Percentiles rank a stretch among this genome's conserved stretches.
phyloP scores from a whole-genome alignment of 2,329 filamentous ascomycete species.

The Beauveria varroae region DNA sequence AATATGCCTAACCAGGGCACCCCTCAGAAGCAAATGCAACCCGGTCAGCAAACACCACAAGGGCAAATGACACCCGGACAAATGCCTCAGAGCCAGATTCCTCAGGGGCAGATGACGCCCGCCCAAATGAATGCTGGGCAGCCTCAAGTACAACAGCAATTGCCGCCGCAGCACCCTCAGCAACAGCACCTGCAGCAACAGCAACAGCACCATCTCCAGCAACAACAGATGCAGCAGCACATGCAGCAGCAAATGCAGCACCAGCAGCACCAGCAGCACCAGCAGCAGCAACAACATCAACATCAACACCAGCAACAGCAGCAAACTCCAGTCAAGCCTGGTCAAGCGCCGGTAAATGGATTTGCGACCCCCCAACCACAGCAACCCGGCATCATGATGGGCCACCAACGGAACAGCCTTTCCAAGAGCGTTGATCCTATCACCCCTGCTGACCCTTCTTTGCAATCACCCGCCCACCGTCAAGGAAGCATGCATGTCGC shows the following conservation, averaged over 20 bases:
- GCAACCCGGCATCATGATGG: conserved; percentile 19
- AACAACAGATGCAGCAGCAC: conserved; percentile 26
- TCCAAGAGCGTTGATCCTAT: conserved; percentile 42
- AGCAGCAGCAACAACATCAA: conserved; percentile 13
- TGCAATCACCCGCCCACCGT: conserved; percentile 26
- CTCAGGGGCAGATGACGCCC: conserved; percentile 20
- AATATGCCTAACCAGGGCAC: conserved; percentile 17
- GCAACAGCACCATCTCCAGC: conserved; percentile 23
- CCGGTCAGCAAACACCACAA: conserved; percentile 31
- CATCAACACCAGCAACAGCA: background rate
- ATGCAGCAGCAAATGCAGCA: conserved; percentile 32
- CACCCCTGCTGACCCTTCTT: conserved; percentile 9
- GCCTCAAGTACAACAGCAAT: conserved; percentile 17
- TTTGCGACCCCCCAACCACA: conserved; percentile 26
- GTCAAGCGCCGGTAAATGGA: conserved; percentile 30
- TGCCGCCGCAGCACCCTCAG: conserved; percentile 27
- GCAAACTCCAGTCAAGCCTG: conserved; percentile 33
- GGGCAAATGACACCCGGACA: conserved; percentile 17
- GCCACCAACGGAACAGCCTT: conserved; percentile 43
- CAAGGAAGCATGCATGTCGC: conserved; percentile 29
- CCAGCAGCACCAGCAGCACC: conserved; percentile 23
- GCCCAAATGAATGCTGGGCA: conserved; percentile 22
- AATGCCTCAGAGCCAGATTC: conserved; percentile 21
- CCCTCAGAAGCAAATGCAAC: conserved; percentile 30
- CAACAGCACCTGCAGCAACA: conserved; percentile 35